Conservation (phyloP, 2,329 filamentous ascomycete species). For the Pyrenophora graminea region DNA sequence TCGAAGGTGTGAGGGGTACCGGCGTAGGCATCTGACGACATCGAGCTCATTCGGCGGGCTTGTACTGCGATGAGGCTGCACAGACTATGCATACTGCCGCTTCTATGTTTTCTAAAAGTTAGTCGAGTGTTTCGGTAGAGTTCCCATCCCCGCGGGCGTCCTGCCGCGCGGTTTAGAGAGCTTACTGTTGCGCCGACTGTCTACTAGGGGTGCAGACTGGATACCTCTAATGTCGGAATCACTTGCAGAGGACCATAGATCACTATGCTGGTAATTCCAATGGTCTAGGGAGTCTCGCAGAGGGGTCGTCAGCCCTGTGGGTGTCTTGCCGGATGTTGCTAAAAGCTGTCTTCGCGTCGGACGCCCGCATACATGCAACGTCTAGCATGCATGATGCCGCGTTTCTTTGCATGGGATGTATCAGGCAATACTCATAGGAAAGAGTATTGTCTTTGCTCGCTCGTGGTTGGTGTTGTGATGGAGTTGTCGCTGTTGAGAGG, state of each 20-base stretch:
- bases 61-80: not conserved
- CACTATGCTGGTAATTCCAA: not conserved
- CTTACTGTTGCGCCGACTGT: not conserved
- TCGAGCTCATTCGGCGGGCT: not conserved
- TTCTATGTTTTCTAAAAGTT: not conserved
- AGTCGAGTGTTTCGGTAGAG: not conserved
- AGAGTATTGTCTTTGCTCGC: not conserved
- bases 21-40: not conserved
- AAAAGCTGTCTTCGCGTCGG: not conserved
- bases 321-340: not conserved
- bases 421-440: not conserved
- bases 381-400: not conserved
- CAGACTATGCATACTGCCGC: not conserved
- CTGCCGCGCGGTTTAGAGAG: not conserved
- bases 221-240: not conserved
- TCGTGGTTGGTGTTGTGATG: not conserved
- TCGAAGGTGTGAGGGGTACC: not conserved
- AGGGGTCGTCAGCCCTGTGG: not conserved
- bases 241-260: too few species aligned
- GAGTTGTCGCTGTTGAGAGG: slow-evolving; percentile 5
- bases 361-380: not conserved
- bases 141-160: not conserved
- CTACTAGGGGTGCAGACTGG: not conserved
- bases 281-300: not conserved
- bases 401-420: not conserved